Evolutionary conservation across 2,329 filamentous ascomycete genomes (phyloP), one percentile per base, ranked within the genome.

Genomic region (Geosmithia flava): DNA sequence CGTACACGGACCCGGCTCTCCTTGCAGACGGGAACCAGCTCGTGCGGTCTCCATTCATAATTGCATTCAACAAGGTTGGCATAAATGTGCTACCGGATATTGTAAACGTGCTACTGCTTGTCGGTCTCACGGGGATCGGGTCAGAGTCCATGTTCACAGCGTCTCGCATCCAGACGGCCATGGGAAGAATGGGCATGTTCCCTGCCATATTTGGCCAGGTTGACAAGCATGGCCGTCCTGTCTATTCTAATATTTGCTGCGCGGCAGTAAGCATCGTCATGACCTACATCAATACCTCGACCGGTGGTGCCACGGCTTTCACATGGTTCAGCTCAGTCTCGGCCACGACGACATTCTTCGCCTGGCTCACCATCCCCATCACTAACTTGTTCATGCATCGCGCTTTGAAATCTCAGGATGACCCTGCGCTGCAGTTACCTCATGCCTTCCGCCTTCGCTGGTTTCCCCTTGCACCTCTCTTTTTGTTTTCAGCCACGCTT

Each of bases 31-130:
- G 42, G 16, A 29, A 29, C 19, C 20, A 29, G 15, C 20, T 44
- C 7, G 42, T 19, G 3, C 13, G 20, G 10, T 44, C 42, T 19
- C 46, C 46, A 2, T 47, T 42, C 20, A 37, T 47, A 7, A 69
- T 69, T 48, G 67, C 66, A 0, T 61, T 64, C 29, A 59, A 58
- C 15, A 56, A 59, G 16, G 61, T 65, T 1, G 59, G 61, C 2
- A 62, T 69, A 44, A 59, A 61, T n/a, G 57, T 61, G 6, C 54
- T 69, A 15, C 65, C 67, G 4, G 56, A 59, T 11, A 56, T 69
- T 23, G 63, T 68, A 54, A 70, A 68, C 47, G 66, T 58, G 1
- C 61, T 66, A 17, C 55, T 70, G 20, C 52, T 69, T 13, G 42
- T 29, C 15, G 42, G 42, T 20, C 20, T 44, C 11, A 20, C 27